Evolutionary conservation across 768 basidiomycete genomes (phyloP).

Genomic region (Xerocomellus amylosporus): DNA sequence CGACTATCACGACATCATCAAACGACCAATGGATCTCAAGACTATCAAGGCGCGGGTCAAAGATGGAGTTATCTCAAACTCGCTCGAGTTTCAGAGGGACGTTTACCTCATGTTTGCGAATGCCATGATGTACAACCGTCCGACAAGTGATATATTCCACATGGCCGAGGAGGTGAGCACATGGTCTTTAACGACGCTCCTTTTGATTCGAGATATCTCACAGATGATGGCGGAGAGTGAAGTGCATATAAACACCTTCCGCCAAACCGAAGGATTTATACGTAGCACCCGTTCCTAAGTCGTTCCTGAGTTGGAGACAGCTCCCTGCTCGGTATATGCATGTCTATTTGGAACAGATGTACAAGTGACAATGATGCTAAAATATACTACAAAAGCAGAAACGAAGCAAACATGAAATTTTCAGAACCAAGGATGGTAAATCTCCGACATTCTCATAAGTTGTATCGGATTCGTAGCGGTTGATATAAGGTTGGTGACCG

Average conservation of each 20-base stretch:
- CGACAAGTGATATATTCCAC: conserved; percentile 77
- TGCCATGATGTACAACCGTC: conserved; percentile 94
- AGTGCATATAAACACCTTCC: conserved; percentile 60
- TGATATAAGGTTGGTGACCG: conserved; percentile 78
- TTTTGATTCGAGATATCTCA: not conserved
- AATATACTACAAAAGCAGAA: not conserved
- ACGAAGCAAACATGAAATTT: not conserved
- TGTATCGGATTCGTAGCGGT: conserved; percentile 84
- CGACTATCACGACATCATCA: conserved; percentile 89
- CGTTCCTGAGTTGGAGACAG: not conserved
- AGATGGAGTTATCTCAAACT: conserved; percentile 76
- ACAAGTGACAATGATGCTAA: conserved; percentile 1
- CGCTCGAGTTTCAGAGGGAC: conserved; percentile 87
- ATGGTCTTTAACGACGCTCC: not conserved
- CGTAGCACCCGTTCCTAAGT: conserved; percentile 37
- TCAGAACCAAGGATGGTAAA: conserved; percentile 84
- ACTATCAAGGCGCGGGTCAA: conserved; percentile 85
- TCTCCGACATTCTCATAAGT: conserved; percentile 82
- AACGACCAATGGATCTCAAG: conserved; percentile 94
- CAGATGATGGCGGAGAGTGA: conserved; percentile 81
- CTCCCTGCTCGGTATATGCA: no score
- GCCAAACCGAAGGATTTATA: conserved; percentile 73
- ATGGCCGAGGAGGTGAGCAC: conserved; percentile 87
- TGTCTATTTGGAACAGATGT: conserved; percentile 2
- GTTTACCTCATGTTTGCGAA: conserved; percentile 94